Base-by-base conservation (phyloP, 192 early-diverging fungal species). In the Coemansia sp. region DNA sequence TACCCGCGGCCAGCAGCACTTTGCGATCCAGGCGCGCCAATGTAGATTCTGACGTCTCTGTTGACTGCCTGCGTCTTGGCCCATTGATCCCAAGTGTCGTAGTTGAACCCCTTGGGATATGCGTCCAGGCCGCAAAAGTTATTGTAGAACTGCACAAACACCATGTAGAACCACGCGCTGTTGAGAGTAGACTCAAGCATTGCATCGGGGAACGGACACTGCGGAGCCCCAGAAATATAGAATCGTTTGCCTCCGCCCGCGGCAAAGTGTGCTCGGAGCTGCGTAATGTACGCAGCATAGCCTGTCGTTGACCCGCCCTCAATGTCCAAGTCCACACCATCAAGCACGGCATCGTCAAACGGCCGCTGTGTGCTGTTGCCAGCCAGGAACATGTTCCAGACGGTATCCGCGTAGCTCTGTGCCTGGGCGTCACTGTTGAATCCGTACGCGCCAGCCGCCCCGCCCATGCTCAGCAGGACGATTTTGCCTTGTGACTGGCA, bases 131-230 rank as follows among this genome's bases (percentile, higher is more conserved):
- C 84, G 60, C 88, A 89, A 29, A 76, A 85, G 75, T 89, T 89
- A 70, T 89, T 89, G 73, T 89, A 90, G 67, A 88, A 89, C 47
- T 90, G 88, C 15, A 89, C 78, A 76, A 82, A 85, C 27, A 89
- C 87, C 66, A 88, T 71, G 70, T 90, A 87, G 54, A 90, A 86
- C 83, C 85, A 87, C 0, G 86, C 82, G 12, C 82, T 72, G 41
- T 86, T 79, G 63, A 90, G 75, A 3, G 88, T 86, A 17, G 83
- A 82, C 11, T 77, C 82, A 0, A 87, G 76, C 58, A 86, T 84
- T 14, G 83, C 72, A 42, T 89, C 87, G 1, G 86, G 89, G 68
- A 77, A 87, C 6, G 81, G 81, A 56, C 89, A 90, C 47, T 90
- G 87, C 1, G 89, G 89, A 4, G 86, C 89, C 0, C 77, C 86